These are phyloP conservation scores for Aspergillus hiratsukae DNA, from an alignment of 2,329 filamentous ascomycete species.

Conservation along the genomic window DNA sequence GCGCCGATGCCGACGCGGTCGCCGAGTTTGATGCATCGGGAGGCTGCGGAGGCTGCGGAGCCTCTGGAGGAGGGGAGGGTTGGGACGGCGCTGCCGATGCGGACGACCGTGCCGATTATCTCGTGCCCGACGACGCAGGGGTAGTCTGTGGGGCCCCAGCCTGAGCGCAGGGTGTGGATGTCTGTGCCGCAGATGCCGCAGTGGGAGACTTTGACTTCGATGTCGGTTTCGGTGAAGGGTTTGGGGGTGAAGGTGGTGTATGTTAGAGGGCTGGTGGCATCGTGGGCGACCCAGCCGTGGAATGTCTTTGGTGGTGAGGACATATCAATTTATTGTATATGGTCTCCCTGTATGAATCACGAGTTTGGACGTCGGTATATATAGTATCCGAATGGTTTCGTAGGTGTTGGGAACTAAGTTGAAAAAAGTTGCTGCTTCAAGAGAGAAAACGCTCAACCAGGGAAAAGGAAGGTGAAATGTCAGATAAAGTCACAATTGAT, in stretches of 20 bases:
- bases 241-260: constrained; percentile 38
- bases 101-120: constrained; percentile 57
- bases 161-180: constrained; percentile 55
- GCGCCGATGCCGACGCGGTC: constrained; percentile 62
- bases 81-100: constrained; percentile 45
- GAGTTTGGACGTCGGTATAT: background rate
- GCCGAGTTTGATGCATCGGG: constrained; percentile 50
- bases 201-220: constrained; percentile 63
- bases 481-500: background rate
- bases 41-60: no score
- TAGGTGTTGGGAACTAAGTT: background rate
- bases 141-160: constrained; percentile 39
- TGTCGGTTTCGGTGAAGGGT: constrained; percentile 54
- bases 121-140: constrained; percentile 60
- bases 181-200: constrained; percentile 65
- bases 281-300: constrained; percentile 38
- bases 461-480: background rate
- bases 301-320: constrained; percentile 26
- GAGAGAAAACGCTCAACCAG: background rate
- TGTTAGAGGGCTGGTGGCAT: constrained; percentile 28
- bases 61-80: constrained; percentile 22
- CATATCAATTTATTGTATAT: background rate
- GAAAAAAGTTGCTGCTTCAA: background rate
- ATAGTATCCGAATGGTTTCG: background rate
- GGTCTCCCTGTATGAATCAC: no score